Percentiles rank a stretch among this genome's conserved stretches.
Conservation (phyloP, 208 protist species). For the Crithidia thermophila region DNA sequence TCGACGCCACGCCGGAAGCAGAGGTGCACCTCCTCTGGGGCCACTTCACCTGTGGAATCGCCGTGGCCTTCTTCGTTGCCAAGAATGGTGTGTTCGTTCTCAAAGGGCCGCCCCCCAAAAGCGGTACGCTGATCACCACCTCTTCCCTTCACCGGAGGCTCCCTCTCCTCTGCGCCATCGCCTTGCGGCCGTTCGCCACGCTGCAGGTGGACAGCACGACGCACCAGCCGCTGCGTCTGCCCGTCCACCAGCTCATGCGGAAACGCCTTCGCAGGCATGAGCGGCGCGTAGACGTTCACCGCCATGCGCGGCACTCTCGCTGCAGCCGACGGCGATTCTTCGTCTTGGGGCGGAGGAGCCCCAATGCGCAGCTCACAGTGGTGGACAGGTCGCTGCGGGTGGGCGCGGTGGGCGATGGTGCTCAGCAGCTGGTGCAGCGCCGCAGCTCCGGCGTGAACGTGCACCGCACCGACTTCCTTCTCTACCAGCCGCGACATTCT, state of each 20-base stretch:
- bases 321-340: conserved; percentile 7
- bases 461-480: too few relatives aligned
- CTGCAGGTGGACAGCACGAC: conserved; percentile 37
- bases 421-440: conserved; percentile 33
- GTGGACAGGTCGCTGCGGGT: conserved; percentile 57
- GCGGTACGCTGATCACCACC: too few relatives aligned
- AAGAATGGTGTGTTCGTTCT: too few relatives aligned
- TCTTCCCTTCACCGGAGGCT: too few relatives aligned
- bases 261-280: conserved; percentile 38
- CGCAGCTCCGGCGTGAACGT: conserved; percentile 22
- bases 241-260: conserved; percentile 45
- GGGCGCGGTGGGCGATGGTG: conserved; percentile 42
- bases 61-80: too few relatives aligned
- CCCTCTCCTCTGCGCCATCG: conserved; percentile 1
- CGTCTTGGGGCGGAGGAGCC: background rate
- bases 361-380: conserved; percentile 51
- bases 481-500: too few relatives aligned
- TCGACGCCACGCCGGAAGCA: conserved; percentile 32
- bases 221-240: conserved; percentile 54
- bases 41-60: conserved; percentile 6
- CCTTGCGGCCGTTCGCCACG: background rate
- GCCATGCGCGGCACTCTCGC: conserved; percentile 56
- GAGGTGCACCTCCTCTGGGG: conserved; percentile 20
- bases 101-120: too few relatives aligned
- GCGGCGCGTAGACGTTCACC: conserved; percentile 66